A percentile compares a stretch with the other conserved stretches of the same genome.
phyloP scores from a whole-genome alignment of 2,329 filamentous ascomycete genomes.

The Paramyrothecium roridum region DNA sequence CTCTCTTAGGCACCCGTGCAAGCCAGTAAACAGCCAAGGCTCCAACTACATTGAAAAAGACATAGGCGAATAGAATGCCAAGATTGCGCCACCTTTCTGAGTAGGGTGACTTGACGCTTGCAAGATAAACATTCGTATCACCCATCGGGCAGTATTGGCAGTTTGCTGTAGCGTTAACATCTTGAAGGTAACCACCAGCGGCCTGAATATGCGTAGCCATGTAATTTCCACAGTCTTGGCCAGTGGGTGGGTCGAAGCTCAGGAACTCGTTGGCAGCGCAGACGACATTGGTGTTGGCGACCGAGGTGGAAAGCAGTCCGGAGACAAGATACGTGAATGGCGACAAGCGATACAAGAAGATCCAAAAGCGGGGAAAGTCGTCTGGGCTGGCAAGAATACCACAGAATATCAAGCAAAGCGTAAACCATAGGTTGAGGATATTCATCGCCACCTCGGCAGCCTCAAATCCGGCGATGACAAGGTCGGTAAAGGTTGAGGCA shows the following conservation, averaged over 20 bases:
- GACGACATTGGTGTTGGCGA: too few species aligned
- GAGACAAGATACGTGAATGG: too few species aligned
- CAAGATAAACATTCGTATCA: conserved; percentile 37
- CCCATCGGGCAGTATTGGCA: conserved; percentile 45
- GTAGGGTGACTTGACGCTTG: conserved; percentile 40
- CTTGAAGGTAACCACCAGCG: conserved; percentile 47
- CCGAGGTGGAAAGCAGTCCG: too few species aligned
- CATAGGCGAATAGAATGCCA: conserved; percentile 53
- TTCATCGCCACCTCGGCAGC: conserved; percentile 73
- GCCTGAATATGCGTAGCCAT: conserved; percentile 40
- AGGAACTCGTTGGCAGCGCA: conserved; percentile 66
- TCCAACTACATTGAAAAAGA: conserved; percentile 48
- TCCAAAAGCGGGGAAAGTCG: conserved; percentile 71
- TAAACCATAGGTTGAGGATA: conserved; percentile 72
- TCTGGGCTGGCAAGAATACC: conserved; percentile 66
- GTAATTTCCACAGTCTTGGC: conserved; percentile 54
- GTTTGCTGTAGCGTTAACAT: conserved; percentile 44
- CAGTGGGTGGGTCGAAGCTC: conserved; percentile 54
- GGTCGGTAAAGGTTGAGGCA: too few species aligned
- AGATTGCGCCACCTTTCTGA: conserved; percentile 55
- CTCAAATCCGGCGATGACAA: conserved; percentile 54
- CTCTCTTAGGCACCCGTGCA: conserved; percentile 33
- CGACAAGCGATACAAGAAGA: conserved; percentile 56
- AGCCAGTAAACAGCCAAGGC: conserved; percentile 51
- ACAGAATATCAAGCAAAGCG: conserved; percentile 71